phyloP scores from a whole-genome alignment of 2,329 filamentous ascomycete genomes.

The Didymella keratinophila region DNA sequence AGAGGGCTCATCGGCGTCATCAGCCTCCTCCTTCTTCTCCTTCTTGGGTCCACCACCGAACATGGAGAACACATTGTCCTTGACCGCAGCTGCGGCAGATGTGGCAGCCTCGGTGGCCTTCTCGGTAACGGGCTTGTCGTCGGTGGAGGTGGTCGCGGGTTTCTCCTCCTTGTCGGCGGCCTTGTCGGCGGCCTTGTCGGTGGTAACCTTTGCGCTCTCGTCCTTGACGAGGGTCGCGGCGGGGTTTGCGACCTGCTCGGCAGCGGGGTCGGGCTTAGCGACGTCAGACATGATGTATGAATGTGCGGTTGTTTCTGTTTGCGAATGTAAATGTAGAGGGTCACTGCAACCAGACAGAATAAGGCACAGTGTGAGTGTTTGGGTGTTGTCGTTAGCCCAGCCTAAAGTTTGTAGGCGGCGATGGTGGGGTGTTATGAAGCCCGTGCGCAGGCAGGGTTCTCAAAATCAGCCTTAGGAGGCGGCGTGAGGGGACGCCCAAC shows the following conservation, averaged over 20 bases:
- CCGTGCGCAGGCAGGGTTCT: background rate
- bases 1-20: constrained; percentile 76
- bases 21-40: constrained; percentile 84
- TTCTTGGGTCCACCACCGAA: constrained; percentile 98
- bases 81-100: constrained; percentile 51
- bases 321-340: constrained; percentile 11
- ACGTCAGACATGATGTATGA: constrained; percentile 47
- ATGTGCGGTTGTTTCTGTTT: constrained; percentile 7
- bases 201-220: constrained; percentile 56
- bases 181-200: constrained; percentile 45
- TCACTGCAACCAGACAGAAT: constrained; percentile 14
- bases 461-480: constrained; percentile 8
- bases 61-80: constrained; percentile 88
- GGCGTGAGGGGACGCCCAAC: background rate
- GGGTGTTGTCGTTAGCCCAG: constrained; percentile 29
- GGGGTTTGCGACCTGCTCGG: constrained; percentile 50
- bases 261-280: constrained; percentile 53
- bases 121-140: constrained; percentile 60
- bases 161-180: constrained; percentile 39
- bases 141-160: constrained; percentile 38
- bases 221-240: constrained; percentile 52
- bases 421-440: constrained; percentile 28
- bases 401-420: constrained; percentile 36
- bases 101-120: constrained; percentile 50
- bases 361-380: constrained; percentile 26